A percentile compares a stretch with the other conserved stretches of the same genome.
Evolutionary conservation across 1,284 basidiomycete species (phyloP).

Genomic region (Mycena sp.): DNA sequence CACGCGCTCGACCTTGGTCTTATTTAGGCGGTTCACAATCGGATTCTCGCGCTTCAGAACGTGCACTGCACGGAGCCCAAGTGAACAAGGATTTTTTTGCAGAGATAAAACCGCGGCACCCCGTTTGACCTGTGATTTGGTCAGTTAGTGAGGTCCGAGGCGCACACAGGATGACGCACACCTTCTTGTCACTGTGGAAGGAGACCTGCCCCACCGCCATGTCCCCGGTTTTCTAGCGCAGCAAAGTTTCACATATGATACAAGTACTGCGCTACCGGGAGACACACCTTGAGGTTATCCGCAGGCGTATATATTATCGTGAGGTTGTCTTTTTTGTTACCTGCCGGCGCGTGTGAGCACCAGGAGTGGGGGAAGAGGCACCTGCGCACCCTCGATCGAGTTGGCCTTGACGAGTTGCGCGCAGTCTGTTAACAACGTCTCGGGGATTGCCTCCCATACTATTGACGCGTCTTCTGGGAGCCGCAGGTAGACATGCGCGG

Average conservation of each 20-base stretch:
- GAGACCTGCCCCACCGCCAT: constrained; percentile 97
- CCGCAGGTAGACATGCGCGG: constrained; percentile 94
- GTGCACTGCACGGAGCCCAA: constrained; percentile 62
- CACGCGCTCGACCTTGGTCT: constrained; percentile 86
- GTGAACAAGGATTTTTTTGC: background rate
- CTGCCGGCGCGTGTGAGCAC: constrained; percentile 40
- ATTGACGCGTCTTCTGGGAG: constrained; percentile 71
- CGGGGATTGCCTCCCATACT: constrained; percentile 89
- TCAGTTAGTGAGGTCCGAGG: background rate
- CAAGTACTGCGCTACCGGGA: background rate
- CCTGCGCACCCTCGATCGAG: constrained; percentile 88
- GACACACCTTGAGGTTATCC: constrained; percentile 83
- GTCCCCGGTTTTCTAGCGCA: constrained; percentile 89
- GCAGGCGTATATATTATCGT: constrained; percentile 96
- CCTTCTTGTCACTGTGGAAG: constrained; percentile 91
- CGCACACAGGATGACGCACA: constrained; percentile 39
- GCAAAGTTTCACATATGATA: background rate
- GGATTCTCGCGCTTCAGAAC: constrained; percentile 85
- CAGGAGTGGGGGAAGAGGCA: background rate
- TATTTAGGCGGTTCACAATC: constrained; percentile 95
- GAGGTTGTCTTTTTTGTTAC: constrained; percentile 95
- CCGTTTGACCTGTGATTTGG: constrained; percentile 30
- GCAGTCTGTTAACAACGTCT: constrained; percentile 83
- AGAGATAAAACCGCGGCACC: constrained; percentile 19
- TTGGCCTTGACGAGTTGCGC: constrained; percentile 98